Evolutionary conservation across 805 yeast species (phyloP), one percentile per base, ranked within the genome.

Genomic region (Wickerhamiella cacticola): DNA sequence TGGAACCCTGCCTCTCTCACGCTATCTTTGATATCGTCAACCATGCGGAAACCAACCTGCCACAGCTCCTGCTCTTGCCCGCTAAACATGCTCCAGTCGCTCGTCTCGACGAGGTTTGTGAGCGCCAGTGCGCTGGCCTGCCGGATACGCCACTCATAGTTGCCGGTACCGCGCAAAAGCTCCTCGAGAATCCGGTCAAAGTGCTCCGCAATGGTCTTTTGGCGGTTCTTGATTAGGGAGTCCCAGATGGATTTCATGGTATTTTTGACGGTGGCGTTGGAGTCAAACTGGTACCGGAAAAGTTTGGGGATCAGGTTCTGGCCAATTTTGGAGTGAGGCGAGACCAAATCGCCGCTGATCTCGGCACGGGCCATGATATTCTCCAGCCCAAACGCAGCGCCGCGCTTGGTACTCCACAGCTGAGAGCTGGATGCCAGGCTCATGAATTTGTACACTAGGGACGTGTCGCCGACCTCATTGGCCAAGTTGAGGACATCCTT

Each of bases 1-100:
- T 73, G 73, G 34, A 71, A 65, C 8, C 94, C 96, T 41, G 85
- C 94, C 49, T 74, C 75, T 45, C 96, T 71, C 2, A 92, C 96
- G 64, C 94, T 82, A 31, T 85, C 96, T 62, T 92, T 92, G 50
- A 89, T 85, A 66, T 89, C 97, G 65, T 89, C 98, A 74, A 89
- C 75, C 0, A 77, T 75, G 58, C 98, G 73, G 66, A 89, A 88
- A 43, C 88, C 79, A 82, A 84, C 79, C 4, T 73, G 69, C 96
- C 96, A 89, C 26, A 89, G 76, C 4, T 76, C 78, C 50, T 82
- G 50, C 1, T 46, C 39, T 6, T 25, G 25, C 1, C 44, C 26
- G 18, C 39, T 31, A 15, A 50, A 40, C 1, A 39, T n/a, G 12
- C 35, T 24, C 24, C 56, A 50, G 21, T 52, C 52, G 28, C n/a